Evolutionary conservation across 2,329 filamentous ascomycete species (phyloP).

Genomic region (Ascochyta clinopodiicola): DNA sequence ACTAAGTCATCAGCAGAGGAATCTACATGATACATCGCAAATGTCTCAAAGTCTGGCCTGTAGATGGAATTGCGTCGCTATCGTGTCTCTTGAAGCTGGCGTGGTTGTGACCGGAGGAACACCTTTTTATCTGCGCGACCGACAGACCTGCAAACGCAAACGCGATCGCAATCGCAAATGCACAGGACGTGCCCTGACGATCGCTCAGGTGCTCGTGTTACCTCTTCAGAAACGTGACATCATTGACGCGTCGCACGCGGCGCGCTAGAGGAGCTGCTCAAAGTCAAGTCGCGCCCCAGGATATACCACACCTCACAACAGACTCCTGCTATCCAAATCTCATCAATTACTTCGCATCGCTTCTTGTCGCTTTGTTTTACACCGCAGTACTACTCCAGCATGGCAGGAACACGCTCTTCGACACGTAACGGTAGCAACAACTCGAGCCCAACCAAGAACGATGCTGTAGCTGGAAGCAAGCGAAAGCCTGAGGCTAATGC

Average conservation of each 20-base stretch:
- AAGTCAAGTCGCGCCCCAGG: conserved; percentile 9
- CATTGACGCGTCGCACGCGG: conserved; percentile 1
- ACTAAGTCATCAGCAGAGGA: not conserved
- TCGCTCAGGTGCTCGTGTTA: not conserved
- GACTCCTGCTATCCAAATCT: not conserved
- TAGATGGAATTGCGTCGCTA: not conserved
- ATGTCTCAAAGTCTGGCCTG: not conserved
- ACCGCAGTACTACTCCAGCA: conserved; percentile 5
- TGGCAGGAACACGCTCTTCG: conserved; percentile 41
- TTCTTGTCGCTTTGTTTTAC: not conserved
- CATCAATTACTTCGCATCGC: not conserved
- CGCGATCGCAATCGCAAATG: not conserved
- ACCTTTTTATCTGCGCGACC: not conserved
- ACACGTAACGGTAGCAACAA: conserved; percentile 22
- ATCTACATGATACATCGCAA: not conserved
- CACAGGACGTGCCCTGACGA: not conserved
- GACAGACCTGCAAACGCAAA: not conserved
- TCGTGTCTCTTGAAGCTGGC: not conserved
- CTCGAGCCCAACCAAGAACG: conserved; percentile 36
- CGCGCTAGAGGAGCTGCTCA: conserved; percentile 14
- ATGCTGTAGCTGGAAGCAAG: conserved; percentile 47
- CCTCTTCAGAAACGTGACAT: not conserved
- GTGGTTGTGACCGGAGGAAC: not conserved
- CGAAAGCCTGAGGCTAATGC: conserved; percentile 48
- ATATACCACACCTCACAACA: not conserved